Conservation (phyloP, 768 basidiomycete species). For the Mycena chlorophos region DNA sequence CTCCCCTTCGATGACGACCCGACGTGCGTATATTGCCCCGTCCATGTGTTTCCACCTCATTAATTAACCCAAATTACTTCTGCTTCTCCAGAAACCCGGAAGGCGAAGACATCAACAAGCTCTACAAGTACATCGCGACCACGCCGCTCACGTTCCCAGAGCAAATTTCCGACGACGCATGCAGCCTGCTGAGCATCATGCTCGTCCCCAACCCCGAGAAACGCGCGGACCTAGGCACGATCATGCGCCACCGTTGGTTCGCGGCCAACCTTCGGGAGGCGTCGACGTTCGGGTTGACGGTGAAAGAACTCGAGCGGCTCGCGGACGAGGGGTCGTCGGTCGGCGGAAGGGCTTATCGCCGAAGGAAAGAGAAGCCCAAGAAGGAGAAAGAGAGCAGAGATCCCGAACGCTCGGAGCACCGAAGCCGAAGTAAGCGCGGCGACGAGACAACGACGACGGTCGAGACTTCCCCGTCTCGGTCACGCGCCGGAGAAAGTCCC, state of each 20-base stretch:
- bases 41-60: no score
- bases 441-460: not conserved
- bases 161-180: slow-evolving; percentile 80
- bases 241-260: slow-evolving; percentile 93
- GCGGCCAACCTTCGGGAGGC: slow-evolving; percentile 46
- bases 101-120: slow-evolving; percentile 96
- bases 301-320: slow-evolving; percentile 74
- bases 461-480: not conserved
- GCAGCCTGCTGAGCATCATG: slow-evolving; percentile 85
- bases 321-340: slow-evolving; percentile 82
- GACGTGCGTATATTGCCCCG: no score
- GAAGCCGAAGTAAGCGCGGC: slow-evolving; percentile 5
- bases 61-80: no score
- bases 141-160: slow-evolving; percentile 95
- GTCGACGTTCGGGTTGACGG: slow-evolving; percentile 61
- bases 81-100: no score
- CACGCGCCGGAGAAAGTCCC: slow-evolving; percentile 32
- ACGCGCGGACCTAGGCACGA: slow-evolving; percentile 70
- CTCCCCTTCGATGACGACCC: slow-evolving; percentile 99
- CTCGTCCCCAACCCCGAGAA: slow-evolving; percentile 86
- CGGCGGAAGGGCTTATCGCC: slow-evolving; percentile 68
- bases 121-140: slow-evolving; percentile 98
- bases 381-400: not conserved
- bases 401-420: not conserved
- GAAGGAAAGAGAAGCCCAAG: slow-evolving; percentile 5